Conservation (phyloP, 1,284 basidiomycete genomes). For the Puccinia horiana region DNA sequence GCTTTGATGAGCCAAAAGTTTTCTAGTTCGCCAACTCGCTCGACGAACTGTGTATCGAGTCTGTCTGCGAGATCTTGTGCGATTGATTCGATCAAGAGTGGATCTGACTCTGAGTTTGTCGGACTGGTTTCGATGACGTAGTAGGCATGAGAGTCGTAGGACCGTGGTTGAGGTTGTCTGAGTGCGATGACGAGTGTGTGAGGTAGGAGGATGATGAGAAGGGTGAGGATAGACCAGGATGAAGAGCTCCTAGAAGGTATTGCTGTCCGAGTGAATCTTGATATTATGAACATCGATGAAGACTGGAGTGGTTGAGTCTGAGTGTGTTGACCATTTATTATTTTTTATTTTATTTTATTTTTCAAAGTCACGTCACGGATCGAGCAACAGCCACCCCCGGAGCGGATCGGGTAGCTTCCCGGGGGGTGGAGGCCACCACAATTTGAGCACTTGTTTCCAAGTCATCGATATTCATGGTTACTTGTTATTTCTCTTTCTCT, state of each 20-base stretch:
- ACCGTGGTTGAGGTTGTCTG: constrained; percentile 54
- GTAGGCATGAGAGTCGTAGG: constrained; percentile 81
- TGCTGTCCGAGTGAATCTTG: neutral
- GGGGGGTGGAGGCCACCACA: no score
- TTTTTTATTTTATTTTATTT: no score
- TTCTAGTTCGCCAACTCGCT: constrained; percentile 78
- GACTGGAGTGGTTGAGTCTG: no score
- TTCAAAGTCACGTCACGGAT: no score
- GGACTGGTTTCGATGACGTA: constrained; percentile 80
- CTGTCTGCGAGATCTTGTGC: constrained; percentile 62
- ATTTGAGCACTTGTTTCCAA: no score
- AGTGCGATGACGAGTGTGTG: constrained; percentile 40
- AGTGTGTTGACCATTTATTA: no score
- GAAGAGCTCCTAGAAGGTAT: neutral
- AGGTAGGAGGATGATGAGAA: neutral
- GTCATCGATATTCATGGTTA: no score
- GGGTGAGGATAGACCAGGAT: constrained; percentile 11
- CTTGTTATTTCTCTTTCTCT: no score
- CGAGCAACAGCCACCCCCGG: no score
- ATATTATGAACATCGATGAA: neutral
- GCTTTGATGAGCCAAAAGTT: constrained; percentile 83
- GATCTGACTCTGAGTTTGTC: constrained; percentile 57
- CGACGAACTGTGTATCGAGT: constrained; percentile 81
- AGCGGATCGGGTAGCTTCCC: no score
- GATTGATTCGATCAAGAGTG: constrained; percentile 60